Evolutionary conservation across 805 yeast species (phyloP).

Genomic region (Helenozyma baotianmanensis): DNA sequence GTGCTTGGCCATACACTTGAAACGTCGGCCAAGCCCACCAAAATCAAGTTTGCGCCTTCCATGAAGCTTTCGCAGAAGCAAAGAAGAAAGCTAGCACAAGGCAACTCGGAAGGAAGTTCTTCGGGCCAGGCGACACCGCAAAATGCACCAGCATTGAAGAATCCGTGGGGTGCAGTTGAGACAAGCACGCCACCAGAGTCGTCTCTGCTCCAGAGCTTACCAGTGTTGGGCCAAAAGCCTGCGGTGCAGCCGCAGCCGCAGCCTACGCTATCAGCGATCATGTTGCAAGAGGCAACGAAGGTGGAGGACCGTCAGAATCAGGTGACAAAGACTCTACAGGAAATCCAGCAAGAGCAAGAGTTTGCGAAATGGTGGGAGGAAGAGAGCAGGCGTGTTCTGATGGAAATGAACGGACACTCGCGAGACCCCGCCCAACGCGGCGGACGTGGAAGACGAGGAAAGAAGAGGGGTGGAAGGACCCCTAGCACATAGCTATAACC

Average conservation of each 20-base stretch:
- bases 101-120: neutral
- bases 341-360: conserved; percentile 75
- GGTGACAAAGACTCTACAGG: conserved; percentile 48
- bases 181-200: neutral
- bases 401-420: conserved; percentile 18
- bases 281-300: conserved; percentile 39
- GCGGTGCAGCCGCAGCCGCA: neutral
- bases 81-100: conserved; percentile 38
- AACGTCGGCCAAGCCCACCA: conserved; percentile 16
- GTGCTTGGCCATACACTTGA: conserved; percentile 10
- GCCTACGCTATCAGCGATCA: conserved; percentile 36
- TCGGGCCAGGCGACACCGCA: neutral
- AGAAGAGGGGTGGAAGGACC: conserved; percentile 5
- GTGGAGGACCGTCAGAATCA: conserved; percentile 23
- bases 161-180: conserved; percentile 8
- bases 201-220: conserved; percentile 10
- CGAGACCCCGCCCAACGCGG: neutral
- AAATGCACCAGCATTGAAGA: neutral
- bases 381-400: conserved; percentile 65
- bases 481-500: neutral
- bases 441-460: conserved; percentile 7
- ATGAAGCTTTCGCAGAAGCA: conserved; percentile 57
- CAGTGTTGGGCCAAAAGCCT: conserved; percentile 17
- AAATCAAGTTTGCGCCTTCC: conserved; percentile 31
- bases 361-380: conserved; percentile 87